phyloP scores from a whole-genome alignment of 2,329 filamentous ascomycete genomes.

The Dryadomyces quercus-mongolicae region DNA sequence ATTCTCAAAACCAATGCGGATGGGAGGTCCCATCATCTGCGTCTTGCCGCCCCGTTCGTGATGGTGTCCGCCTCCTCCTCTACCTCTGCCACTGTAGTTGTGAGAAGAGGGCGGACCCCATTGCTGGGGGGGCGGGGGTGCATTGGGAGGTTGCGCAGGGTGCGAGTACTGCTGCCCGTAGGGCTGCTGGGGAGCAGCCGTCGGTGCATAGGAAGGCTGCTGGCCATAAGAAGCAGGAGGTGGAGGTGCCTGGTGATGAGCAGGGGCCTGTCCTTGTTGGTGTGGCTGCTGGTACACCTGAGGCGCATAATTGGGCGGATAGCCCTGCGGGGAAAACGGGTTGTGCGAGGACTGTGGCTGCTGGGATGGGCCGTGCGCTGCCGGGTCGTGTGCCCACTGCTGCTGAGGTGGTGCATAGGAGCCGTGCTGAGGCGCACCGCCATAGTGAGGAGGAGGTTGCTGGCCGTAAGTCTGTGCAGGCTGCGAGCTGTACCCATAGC shows the following conservation, averaged over 20 bases:
- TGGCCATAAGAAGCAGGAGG: slow-evolving; percentile 12
- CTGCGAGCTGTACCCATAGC: slow-evolving; percentile 30
- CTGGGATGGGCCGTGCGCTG: slow-evolving; percentile 15
- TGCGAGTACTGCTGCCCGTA: slow-evolving; percentile 6
- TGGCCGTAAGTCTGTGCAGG: slow-evolving; percentile 18
- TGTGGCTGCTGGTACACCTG: slow-evolving; percentile 35
- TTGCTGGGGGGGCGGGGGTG: slow-evolving; percentile 27
- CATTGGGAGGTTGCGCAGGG: slow-evolving; percentile 17
- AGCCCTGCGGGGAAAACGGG: slow-evolving; percentile 38
- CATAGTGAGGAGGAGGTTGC: slow-evolving; percentile 14
- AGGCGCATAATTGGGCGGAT: slow-evolving; percentile 47
- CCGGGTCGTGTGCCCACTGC: slow-evolving; percentile 29
- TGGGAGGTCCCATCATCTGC: slow-evolving; percentile 39
- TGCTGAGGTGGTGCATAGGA: slow-evolving; percentile 19
- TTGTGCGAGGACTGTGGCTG: slow-evolving; percentile 28
- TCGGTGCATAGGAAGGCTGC: slow-evolving; percentile 11
- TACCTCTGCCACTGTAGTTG: slow-evolving; percentile 25
- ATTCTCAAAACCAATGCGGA: slow-evolving; percentile 40
- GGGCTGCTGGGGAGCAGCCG: slow-evolving; percentile 16
- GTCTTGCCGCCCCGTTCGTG: slow-evolving; percentile 25
- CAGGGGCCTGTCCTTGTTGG: slow-evolving; percentile 20
- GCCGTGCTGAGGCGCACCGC: slow-evolving; percentile 20
- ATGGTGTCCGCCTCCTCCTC: slow-evolving; percentile 28
- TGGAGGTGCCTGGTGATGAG: slow-evolving; percentile 5
- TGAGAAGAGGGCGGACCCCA: slow-evolving; percentile 22